Conservation (phyloP, 2,329 filamentous ascomycete genomes). For the Cyphellophora europaea region DNA sequence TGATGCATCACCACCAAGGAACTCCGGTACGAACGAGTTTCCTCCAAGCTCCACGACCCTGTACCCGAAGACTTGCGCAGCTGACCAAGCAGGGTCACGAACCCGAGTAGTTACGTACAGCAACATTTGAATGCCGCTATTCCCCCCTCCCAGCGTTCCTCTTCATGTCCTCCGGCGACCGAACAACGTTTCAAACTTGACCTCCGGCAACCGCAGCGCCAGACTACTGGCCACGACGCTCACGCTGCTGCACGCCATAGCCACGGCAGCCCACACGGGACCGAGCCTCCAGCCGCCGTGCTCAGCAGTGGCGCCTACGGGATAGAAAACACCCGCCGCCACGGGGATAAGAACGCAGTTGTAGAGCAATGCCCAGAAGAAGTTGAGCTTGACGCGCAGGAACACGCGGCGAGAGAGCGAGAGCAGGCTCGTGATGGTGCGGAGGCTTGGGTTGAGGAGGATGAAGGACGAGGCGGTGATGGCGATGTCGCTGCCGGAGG, state of each 20-base stretch:
- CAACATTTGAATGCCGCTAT: no score
- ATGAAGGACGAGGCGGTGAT: slow-evolving; percentile 76
- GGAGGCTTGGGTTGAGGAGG: slow-evolving; percentile 61
- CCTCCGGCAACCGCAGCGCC: slow-evolving; percentile 44
- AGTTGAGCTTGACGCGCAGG: slow-evolving; percentile 72
- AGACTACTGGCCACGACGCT: slow-evolving; percentile 80
- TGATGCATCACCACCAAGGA: no score
- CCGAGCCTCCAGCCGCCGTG: slow-evolving; percentile 32
- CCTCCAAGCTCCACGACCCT: no score
- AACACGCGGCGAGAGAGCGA: slow-evolving; percentile 65
- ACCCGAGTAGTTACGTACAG: no score
- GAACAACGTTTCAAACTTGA: no score
- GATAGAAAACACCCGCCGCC: slow-evolving; percentile 70
- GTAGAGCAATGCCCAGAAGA: slow-evolving; percentile 76
- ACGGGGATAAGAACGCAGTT: slow-evolving; percentile 70
- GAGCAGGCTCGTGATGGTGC: slow-evolving; percentile 62
- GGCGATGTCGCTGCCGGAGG: slow-evolving; percentile 72
- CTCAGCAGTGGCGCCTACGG: slow-evolving; percentile 33
- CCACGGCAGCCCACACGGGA: slow-evolving; percentile 69
- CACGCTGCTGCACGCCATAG: slow-evolving; percentile 87
- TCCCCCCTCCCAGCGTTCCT: no score
- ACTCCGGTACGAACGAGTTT: no score
- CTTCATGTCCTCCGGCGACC: no score
- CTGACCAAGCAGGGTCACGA: no score
- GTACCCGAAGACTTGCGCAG: no score